Percentiles rank a stretch among this genome's conserved stretches.
Conservation (phyloP, 306 rosid species). For the Alnus rubra region DNA sequence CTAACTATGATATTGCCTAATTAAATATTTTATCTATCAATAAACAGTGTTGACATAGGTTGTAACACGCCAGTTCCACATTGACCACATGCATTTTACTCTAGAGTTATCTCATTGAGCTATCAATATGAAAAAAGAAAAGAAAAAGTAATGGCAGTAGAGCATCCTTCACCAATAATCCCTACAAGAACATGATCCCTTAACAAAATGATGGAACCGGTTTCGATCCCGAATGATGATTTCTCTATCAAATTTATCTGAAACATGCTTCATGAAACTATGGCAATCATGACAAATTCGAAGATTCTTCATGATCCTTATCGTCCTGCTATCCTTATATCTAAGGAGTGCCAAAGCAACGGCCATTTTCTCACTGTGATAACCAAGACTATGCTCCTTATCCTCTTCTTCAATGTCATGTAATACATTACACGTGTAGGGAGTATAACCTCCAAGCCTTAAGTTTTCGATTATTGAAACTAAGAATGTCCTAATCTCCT, state of each 20-base stretch:
- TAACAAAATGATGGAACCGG: conserved; percentile 56
- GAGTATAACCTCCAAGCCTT: conserved; percentile 47
- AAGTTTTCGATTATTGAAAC: conserved; percentile 35
- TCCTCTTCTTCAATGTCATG: conserved; percentile 66
- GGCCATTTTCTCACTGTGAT: conserved; percentile 65
- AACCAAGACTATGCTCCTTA: conserved; percentile 53
- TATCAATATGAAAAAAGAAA: too few species aligned
- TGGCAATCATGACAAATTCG: conserved; percentile 64
- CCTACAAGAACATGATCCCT: conserved; percentile 57
- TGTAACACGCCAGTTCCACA: too few species aligned
- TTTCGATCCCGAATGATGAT: conserved; percentile 48
- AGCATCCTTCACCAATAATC: conserved; percentile 55
- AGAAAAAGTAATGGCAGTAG: not conserved
- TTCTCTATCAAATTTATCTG: conserved; percentile 38
- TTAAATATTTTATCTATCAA: too few species aligned
- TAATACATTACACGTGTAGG: conserved; percentile 41
- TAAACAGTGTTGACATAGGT: too few species aligned
- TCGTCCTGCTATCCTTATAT: conserved; percentile 44
- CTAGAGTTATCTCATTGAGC: too few species aligned
- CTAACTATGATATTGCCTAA: too few species aligned
- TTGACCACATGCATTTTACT: too few species aligned
- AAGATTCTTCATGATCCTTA: conserved; percentile 62
- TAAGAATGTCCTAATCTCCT: conserved; percentile 40
- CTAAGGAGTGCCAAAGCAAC: conserved; percentile 57
- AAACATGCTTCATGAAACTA: conserved; percentile 61